Percentiles rank a stretch among this genome's conserved stretches.
phyloP scores from a whole-genome alignment of 176 grass and related monocot genomes.

The Areca catechu region DNA sequence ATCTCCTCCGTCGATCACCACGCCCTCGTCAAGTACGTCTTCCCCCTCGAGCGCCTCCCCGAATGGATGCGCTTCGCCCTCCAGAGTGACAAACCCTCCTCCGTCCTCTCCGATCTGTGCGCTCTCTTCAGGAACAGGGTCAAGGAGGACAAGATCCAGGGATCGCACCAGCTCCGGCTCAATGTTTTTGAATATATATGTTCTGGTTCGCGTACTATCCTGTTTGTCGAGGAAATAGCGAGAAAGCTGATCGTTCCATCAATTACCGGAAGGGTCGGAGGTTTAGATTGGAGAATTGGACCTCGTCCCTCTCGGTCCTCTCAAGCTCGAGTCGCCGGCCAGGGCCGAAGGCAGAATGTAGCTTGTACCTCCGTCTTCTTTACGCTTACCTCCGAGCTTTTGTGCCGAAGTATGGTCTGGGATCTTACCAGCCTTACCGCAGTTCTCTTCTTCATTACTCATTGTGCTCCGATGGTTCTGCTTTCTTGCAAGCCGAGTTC shows the following conservation, averaged over 20 bases:
- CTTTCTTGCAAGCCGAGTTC: conserved; percentile 48
- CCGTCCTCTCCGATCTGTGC: conserved; percentile 28
- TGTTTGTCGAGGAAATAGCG: conserved; percentile 29
- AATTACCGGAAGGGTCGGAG: conserved; percentile 3
- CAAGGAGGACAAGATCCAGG: conserved; percentile 33
- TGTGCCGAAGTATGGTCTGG: conserved; percentile 33
- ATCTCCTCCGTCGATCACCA: conserved; percentile 43
- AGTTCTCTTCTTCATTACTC: conserved; percentile 37
- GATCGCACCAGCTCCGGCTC: conserved; percentile 42
- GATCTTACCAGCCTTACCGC: conserved; percentile 14
- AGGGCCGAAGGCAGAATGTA: conserved; percentile 35
- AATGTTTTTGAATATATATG: conserved; percentile 81
- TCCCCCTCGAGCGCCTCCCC: conserved; percentile 74
- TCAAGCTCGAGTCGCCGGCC: conserved; percentile 27
- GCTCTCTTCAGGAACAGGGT: conserved; percentile 46
- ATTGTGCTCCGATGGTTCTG: conserved; percentile 9
- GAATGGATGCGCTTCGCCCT: conserved; percentile 57
- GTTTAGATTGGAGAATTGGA: conserved; percentile 55
- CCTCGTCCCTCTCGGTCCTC: conserved; percentile 42
- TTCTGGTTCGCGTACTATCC: conserved; percentile 98
- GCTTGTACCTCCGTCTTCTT: conserved; percentile 59
- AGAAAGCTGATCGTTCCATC: neutral
- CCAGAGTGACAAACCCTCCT: conserved; percentile 9
- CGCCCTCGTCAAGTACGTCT: conserved; percentile 53
- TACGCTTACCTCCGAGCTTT: conserved; percentile 66